phyloP scores from a whole-genome alignment of 768 basidiomycete genomes.

The Podaxis sp. region DNA sequence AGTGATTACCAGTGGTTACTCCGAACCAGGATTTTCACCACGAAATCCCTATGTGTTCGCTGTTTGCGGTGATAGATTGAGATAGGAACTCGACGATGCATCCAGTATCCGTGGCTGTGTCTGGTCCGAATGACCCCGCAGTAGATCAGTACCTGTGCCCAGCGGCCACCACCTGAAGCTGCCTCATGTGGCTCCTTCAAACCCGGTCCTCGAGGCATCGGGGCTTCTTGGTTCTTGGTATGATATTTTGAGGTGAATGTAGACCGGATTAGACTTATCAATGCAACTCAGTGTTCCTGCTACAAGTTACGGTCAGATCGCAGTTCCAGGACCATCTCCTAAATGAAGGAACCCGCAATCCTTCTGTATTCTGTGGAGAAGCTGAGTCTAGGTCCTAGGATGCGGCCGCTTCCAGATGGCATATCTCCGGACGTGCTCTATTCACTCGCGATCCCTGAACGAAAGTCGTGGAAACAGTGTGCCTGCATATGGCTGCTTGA shows the following conservation, averaged over 20 bases:
- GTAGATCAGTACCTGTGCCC: not conserved
- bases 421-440: not conserved
- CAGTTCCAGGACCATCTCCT: not conserved
- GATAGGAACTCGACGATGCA: not conserved
- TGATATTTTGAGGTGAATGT: not conserved
- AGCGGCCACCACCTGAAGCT: not conserved
- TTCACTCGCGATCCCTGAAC: not conserved
- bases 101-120: not conserved
- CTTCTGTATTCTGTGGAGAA: not conserved
- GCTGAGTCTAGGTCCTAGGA: not conserved
- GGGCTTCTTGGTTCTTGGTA: not conserved
- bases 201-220: not conserved
- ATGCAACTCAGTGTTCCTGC: not conserved
- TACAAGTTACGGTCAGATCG: not conserved
- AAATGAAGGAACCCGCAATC: not conserved
- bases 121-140: not conserved
- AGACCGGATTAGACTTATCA: not conserved
- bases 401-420: not conserved
- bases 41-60: conserved; percentile 1
- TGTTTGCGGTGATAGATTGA: not conserved
- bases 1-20: not conserved
- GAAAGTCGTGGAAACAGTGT: not conserved
- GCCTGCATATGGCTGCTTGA: not conserved
- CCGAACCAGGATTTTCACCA: not conserved
- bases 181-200: not conserved